Evolutionary conservation across 805 yeast genomes (phyloP), one percentile per base, ranked within the genome.

Genomic region (Barnettozyma salicaria): DNA sequence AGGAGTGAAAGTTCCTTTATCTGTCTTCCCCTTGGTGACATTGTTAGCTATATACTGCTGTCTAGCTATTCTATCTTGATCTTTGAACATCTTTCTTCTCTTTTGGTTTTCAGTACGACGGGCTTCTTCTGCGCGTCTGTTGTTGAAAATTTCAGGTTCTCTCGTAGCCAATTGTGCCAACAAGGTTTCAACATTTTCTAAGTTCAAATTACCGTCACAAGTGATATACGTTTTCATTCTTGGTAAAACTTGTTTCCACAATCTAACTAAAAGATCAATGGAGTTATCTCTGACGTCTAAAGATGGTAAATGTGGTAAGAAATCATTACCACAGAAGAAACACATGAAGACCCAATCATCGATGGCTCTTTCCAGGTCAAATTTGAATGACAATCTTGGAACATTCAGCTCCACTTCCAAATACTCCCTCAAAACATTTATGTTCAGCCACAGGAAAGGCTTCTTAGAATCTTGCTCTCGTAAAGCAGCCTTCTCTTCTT

Each of bases 271-370:
- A 18, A 74, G 67, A 54, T 90, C 96, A 52, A 92, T 83, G 49
- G 96, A 89, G 53, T 86, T 85, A 59, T 92, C 97, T 49, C 98
- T 76, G 29, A 92, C 97, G 53, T 90, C 96, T 38, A 92, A 70
- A 21, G 94, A 79, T 4, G 99, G 97, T 48, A 92, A 65, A 62
- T 90, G 97, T 1, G 99, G 99, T 52, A 92, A 66, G 70, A 92
- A 92, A 76, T 92, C 99, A 57, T 92, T 92, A 61, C 99, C 99
- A 46, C 90, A 94, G 56, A 92, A 92, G 67, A 92, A 92, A 72
- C 97, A 90, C 89, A 92, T 82, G 49, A 92, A 92, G 12, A 92
- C 87, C 98, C 98, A 92, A 62, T 92, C 99, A 57, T 92, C 99
- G 43, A 92, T 80, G 2, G 97, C 97, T 41, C 98, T 70, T 63